Evolutionary conservation across 352 stramenopile species (phyloP), one percentile per base, ranked within the genome.

Genomic region (Globisporangium ultimum): DNA sequence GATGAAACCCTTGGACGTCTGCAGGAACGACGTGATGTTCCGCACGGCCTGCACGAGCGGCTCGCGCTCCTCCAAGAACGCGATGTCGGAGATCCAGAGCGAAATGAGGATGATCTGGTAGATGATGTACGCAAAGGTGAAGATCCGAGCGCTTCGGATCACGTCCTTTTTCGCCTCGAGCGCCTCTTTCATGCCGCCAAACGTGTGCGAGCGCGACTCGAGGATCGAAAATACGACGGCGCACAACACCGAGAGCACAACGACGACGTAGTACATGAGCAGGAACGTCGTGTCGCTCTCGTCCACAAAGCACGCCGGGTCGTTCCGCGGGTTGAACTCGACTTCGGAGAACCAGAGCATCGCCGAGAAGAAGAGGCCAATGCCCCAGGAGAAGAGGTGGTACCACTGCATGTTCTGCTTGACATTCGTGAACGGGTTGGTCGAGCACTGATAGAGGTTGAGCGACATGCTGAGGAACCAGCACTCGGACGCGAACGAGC

Each of bases 391-490:
- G 49, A 93, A 89, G 20, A 63, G 63, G 68, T 94, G 84, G 52
- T 92, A 96, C 54, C 69, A 76, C 17, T 73, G 70, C 58, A 88
- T 66, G 60, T 88, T 95, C 20, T 77, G 66, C 60, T 80, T 72
- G 50, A 90, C 74, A 58, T 95, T 93, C 45, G 80, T 90, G 67
- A 96, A 96, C 45, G 88, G 88, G 61, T 95, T 96, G 15, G 85
- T 96, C 18, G 79, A 78, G 64, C 82, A 91, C 48, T 90, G 78
- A 61, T 93, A 91, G 41, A 96, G 56, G 47, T 94, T 89, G 20
- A 93, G 80, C 12, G 88, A 80, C 77, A 96, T 91, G 59, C 74
- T 83, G 46, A 96, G 72, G 61, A 96, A 95, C 82, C 85, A 95
- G 66, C 85, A 92, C 68, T 93, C 83, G 68, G 83, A 92, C 55